These are phyloP conservation scores for Rubia occidens DNA, from an alignment of 305 asterid genomes.

Conservation along the genomic window DNA sequence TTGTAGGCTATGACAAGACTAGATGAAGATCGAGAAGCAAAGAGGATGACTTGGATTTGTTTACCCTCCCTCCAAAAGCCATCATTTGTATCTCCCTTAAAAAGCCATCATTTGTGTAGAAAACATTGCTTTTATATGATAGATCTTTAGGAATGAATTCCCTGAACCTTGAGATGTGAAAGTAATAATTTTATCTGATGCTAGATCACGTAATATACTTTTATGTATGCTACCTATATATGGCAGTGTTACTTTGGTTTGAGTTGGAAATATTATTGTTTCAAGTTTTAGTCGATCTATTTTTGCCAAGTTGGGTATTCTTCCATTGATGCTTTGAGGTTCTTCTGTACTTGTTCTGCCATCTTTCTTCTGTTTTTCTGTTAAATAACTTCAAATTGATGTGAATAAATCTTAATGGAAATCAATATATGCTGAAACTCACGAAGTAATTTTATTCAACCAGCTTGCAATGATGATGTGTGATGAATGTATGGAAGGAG, in stretches of 20 bases:
- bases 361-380: neutral
- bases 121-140: constrained; percentile 26
- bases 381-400: neutral
- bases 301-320: neutral
- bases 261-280: neutral
- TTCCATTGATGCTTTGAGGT: neutral
- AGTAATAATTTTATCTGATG: neutral
- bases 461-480: constrained; percentile 87
- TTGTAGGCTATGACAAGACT: constrained; percentile 85
- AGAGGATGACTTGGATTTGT: constrained; percentile 35
- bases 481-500: constrained; percentile 58
- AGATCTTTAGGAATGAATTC: constrained; percentile 13
- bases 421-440: constrained; percentile 26
- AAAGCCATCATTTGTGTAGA: constrained; percentile 23
- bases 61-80: constrained; percentile 8
- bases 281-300: neutral
- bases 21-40: constrained; percentile 79
- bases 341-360: neutral
- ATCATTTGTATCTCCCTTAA: constrained; percentile 6
- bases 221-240: neutral
- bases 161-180: constrained; percentile 9
- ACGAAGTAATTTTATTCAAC: constrained; percentile 35
- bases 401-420: constrained; percentile 6
- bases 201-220: neutral
- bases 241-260: neutral